Conservation (phyloP, 2,329 filamentous ascomycete genomes). For the Phialocephala subalpina region DNA sequence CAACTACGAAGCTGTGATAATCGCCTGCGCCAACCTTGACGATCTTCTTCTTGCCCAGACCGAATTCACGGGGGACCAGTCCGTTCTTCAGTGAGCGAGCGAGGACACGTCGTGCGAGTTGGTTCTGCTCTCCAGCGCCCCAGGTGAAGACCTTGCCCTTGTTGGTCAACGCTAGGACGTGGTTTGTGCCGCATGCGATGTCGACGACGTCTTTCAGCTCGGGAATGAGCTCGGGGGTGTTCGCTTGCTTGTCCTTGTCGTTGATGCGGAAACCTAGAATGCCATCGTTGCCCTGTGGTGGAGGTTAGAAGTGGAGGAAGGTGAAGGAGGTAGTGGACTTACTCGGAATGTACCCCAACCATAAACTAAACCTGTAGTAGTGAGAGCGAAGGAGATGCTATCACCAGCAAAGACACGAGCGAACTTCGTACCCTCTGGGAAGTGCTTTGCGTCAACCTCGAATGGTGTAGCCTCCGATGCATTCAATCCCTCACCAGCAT, state of each 20-base stretch:
- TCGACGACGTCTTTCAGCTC: slow-evolving; percentile 62
- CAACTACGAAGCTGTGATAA: slow-evolving; percentile 83
- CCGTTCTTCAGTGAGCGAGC: slow-evolving; percentile 37
- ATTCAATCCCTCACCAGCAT: slow-evolving; percentile 66
- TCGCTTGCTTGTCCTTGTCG: slow-evolving; percentile 37
- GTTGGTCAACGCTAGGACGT: slow-evolving; percentile 65
- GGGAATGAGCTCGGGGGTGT: slow-evolving; percentile 59
- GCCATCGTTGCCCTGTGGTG: slow-evolving; percentile 65
- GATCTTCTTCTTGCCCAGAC: slow-evolving; percentile 39
- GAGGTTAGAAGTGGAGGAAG: slow-evolving; percentile 29
- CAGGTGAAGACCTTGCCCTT: slow-evolving; percentile 68
- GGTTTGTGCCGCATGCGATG: slow-evolving; percentile 63
- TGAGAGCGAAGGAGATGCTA: slow-evolving; percentile 79
- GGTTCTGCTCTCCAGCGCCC: slow-evolving; percentile 73
- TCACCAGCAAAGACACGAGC: slow-evolving; percentile 76
- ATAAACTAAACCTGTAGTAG: slow-evolving; percentile 77
- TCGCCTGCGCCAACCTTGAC: slow-evolving; percentile 64
- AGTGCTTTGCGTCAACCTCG: slow-evolving; percentile 63
- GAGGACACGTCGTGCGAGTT: slow-evolving; percentile 62
- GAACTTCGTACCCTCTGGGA: slow-evolving; percentile 68
- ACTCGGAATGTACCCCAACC: slow-evolving; percentile 86
- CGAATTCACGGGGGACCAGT: slow-evolving; percentile 45
- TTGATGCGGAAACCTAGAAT: slow-evolving; percentile 61
- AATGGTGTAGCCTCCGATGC: slow-evolving; percentile 75
- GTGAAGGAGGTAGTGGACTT: slow-evolving; percentile 41